These are phyloP conservation scores for Aspergillus cavernicola DNA, from an alignment of 495 filamentous ascomycete genomes.

Conservation along the genomic window DNA sequence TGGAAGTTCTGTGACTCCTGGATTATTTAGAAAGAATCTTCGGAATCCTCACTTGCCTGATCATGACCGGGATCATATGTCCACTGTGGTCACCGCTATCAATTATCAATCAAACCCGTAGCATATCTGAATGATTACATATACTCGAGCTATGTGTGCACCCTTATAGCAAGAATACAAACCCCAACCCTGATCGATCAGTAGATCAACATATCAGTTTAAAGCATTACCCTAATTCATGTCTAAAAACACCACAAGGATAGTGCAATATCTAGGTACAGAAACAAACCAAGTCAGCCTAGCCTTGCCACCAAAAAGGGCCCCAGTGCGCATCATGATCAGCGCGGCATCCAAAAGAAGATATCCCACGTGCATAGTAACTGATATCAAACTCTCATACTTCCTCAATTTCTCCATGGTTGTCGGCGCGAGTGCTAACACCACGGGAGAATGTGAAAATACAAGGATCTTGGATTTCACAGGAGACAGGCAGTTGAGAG, in stretches of 20 bases:
- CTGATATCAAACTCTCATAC: not conserved
- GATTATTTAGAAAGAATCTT: no score
- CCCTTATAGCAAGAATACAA: no score
- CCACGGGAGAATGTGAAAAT: not conserved
- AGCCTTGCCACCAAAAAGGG: not conserved
- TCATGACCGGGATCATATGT: no score
- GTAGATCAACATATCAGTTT: no score
- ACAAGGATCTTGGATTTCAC: not conserved
- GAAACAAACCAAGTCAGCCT: not conserved
- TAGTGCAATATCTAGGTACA: not conserved
- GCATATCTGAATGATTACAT: no score
- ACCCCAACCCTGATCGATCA: slow-evolving; percentile 25
- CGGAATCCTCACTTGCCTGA: no score
- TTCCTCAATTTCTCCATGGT: not conserved
- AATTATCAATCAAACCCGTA: no score
- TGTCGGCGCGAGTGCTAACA: not conserved
- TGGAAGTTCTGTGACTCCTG: no score
- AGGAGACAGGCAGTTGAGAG: not conserved
- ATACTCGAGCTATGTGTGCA: no score
- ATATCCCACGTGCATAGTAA: not conserved
- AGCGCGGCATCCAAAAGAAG: not conserved
- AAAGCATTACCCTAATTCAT: not conserved
- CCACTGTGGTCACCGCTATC: no score
- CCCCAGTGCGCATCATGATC: no score
- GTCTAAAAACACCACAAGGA: not conserved